Conservation (phyloP, 208 protist species). For the Polymyxa betae region DNA sequence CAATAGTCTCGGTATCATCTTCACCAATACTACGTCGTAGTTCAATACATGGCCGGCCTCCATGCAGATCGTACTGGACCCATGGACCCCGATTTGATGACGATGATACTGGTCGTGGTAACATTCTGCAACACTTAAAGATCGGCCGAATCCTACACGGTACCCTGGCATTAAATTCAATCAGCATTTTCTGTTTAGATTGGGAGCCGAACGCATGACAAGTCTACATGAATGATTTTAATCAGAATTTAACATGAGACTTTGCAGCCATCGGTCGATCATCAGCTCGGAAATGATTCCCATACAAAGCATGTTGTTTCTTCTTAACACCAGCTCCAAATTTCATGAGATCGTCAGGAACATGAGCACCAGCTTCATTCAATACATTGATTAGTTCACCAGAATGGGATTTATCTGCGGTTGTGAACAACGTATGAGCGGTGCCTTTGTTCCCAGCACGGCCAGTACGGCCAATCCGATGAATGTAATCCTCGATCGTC, state of each 20-base stretch:
- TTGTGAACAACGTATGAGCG: slow-evolving; percentile 66
- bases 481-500: slow-evolving; percentile 87
- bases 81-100: too few species aligned
- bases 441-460: slow-evolving; percentile 75
- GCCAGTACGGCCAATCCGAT: slow-evolving; percentile 91
- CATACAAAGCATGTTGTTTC: slow-evolving; percentile 63
- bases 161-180: too few species aligned
- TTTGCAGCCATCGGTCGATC: background rate
- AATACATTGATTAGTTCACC: slow-evolving; percentile 61
- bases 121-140: too few species aligned
- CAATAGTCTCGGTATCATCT: too few species aligned
- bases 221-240: too few species aligned
- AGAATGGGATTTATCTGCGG: slow-evolving; percentile 56
- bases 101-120: too few species aligned
- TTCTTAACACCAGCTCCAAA: slow-evolving; percentile 60
- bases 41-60: too few species aligned
- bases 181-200: too few species aligned
- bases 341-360: slow-evolving; percentile 59
- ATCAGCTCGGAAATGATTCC: slow-evolving; percentile 18
- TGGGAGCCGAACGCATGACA: too few species aligned
- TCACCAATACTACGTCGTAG: too few species aligned
- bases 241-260: slow-evolving; percentile 58
- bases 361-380: slow-evolving; percentile 41
- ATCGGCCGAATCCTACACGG: too few species aligned
- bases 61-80: too few species aligned